Conservation (phyloP, 768 basidiomycete species). For the Pilatotrama ljubarskyi region DNA sequence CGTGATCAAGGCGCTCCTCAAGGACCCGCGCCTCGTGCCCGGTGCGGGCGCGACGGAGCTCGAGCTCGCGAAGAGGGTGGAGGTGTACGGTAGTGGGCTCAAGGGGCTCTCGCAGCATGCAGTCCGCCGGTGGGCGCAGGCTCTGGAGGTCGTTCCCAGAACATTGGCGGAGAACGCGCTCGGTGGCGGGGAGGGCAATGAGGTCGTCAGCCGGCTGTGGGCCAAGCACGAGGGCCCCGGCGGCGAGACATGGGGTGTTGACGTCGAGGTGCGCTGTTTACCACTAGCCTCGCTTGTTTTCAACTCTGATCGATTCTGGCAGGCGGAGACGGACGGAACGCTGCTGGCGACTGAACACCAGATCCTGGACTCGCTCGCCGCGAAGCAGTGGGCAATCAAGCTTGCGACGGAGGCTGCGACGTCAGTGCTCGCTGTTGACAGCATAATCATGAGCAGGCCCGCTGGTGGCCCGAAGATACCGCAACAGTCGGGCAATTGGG, state of each 20-base stretch:
- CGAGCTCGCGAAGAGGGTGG: slow-evolving; percentile 84
- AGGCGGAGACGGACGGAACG: slow-evolving; percentile 83
- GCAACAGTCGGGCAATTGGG: slow-evolving; percentile 87
- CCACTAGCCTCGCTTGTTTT: neutral
- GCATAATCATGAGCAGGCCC: slow-evolving; percentile 97
- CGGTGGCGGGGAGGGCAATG: slow-evolving; percentile 88
- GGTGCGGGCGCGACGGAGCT: slow-evolving; percentile 95
- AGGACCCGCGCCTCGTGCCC: slow-evolving; percentile 86
- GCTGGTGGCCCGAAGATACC: slow-evolving; percentile 87
- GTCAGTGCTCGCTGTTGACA: slow-evolving; percentile 91
- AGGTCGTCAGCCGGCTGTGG: slow-evolving; percentile 85
- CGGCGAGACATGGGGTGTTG: slow-evolving; percentile 80
- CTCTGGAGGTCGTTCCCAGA: slow-evolving; percentile 89
- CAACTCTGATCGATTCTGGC: slow-evolving; percentile 1
- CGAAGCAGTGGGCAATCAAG: slow-evolving; percentile 87
- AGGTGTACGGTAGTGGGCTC: slow-evolving; percentile 82
- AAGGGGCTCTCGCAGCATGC: slow-evolving; percentile 93
- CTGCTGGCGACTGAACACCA: slow-evolving; percentile 58
- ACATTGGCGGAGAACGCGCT: slow-evolving; percentile 95
- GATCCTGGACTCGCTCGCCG: slow-evolving; percentile 86
- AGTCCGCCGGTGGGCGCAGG: slow-evolving; percentile 84
- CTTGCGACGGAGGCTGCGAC: slow-evolving; percentile 92
- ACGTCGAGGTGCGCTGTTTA: slow-evolving; percentile 70
- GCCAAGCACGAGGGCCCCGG: slow-evolving; percentile 83
- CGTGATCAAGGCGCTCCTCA: slow-evolving; percentile 90